Conservation (phyloP, 2,329 filamentous ascomycete species). For the Gnomoniopsis smithogilvyi region DNA sequence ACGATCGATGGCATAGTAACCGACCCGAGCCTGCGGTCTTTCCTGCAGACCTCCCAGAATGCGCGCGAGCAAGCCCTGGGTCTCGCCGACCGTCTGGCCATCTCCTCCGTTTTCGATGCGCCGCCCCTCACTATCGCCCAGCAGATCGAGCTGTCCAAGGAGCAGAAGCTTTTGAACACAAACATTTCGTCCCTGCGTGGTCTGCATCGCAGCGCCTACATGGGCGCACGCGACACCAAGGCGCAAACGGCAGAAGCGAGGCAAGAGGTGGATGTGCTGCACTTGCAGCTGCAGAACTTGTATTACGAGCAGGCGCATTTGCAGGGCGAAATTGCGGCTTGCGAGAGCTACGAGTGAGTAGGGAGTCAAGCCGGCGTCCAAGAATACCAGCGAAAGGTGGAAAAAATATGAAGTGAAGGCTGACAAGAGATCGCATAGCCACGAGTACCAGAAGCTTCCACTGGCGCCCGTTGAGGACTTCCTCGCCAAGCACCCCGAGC, state of each 20-base stretch:
- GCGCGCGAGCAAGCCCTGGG: slow-evolving; percentile 69
- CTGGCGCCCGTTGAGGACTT: slow-evolving; percentile 84
- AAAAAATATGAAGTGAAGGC: background rate
- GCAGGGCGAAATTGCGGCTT: slow-evolving; percentile 83
- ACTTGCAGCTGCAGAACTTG: slow-evolving; percentile 90
- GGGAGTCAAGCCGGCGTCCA: background rate
- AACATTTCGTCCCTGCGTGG: slow-evolving; percentile 78
- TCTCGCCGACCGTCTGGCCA: slow-evolving; percentile 54
- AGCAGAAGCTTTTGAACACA: slow-evolving; percentile 77
- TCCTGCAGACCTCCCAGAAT: slow-evolving; percentile 69
- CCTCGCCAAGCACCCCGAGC: slow-evolving; percentile 70
- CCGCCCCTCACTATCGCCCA: slow-evolving; percentile 41
- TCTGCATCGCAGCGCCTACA: slow-evolving; percentile 76
- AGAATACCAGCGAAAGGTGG: background rate
- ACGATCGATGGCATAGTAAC: slow-evolving; percentile 56
- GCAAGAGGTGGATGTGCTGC: slow-evolving; percentile 86
- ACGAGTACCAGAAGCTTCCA: slow-evolving; percentile 83
- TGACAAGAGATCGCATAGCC: slow-evolving; percentile 44
- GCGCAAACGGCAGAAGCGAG: slow-evolving; percentile 79
- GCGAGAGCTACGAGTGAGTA: slow-evolving; percentile 83
- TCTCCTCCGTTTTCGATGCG: slow-evolving; percentile 40
- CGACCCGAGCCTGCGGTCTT: slow-evolving; percentile 62
- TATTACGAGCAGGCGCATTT: slow-evolving; percentile 95
- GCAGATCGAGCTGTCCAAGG: slow-evolving; percentile 62
- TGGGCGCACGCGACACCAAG: slow-evolving; percentile 83